Evolutionary conservation across 1,284 basidiomycete species (phyloP).

Genomic region (Ceraceosorus bombacis): DNA sequence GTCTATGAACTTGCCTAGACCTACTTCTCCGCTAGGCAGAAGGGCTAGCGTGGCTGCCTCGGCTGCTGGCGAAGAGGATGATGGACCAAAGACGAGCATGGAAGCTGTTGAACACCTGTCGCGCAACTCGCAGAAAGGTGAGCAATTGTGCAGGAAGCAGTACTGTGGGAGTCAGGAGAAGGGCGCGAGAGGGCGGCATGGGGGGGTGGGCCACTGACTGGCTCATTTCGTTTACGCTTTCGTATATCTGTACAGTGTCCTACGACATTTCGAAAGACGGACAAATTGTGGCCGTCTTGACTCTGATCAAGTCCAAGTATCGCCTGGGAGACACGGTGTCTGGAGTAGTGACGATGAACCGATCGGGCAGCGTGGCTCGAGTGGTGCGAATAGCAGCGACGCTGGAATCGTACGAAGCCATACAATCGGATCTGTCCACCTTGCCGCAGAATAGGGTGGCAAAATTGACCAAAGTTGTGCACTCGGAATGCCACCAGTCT

Average conservation of each 20-base stretch:
- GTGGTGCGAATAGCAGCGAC: constrained; percentile 37
- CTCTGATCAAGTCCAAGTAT: constrained; percentile 35
- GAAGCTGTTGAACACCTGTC: constrained; percentile 77
- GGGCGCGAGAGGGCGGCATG: no score
- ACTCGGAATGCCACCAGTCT: constrained; percentile 38
- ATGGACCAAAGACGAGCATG: constrained; percentile 51
- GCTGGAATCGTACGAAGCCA: constrained; percentile 43
- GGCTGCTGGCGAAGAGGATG: constrained; percentile 50
- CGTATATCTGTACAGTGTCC: constrained; percentile 19
- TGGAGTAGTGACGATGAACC: constrained; percentile 41
- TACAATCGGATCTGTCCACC: constrained; percentile 32
- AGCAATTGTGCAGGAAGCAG: constrained; percentile 21
- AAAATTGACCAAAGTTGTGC: constrained; percentile 27
- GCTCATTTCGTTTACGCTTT: not conserved
- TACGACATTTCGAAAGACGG: constrained; percentile 48
- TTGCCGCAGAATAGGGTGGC: constrained; percentile 28
- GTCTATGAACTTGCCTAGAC: not conserved
- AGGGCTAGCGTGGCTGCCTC: constrained; percentile 47
- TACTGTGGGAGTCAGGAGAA: no score
- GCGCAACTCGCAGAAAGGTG: constrained; percentile 76
- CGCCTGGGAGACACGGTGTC: constrained; percentile 44
- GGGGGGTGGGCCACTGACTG: no score
- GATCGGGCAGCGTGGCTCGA: constrained; percentile 19
- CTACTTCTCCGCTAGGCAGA: constrained; percentile 20
- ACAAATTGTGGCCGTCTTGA: constrained; percentile 41